Conservation (phyloP, 805 yeast genomes). For the Candida stauntonica region DNA sequence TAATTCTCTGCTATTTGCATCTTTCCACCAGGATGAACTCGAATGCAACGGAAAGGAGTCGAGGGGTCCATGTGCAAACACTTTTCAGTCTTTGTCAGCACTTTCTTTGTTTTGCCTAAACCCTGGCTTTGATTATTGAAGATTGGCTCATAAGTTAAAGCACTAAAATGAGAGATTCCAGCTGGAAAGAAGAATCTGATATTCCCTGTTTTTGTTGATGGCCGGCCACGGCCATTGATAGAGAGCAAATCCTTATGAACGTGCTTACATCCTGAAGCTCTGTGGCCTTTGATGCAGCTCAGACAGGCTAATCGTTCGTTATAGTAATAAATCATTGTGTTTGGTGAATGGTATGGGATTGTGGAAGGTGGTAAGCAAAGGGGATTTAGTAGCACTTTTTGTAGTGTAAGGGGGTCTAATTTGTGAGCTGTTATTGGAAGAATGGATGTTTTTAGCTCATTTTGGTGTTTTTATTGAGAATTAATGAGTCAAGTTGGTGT, state of each 20-base stretch:
- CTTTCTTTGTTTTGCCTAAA: neutral
- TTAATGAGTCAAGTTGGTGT: too few relatives aligned
- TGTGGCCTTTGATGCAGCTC: constrained; percentile 88
- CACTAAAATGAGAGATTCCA: constrained; percentile 8
- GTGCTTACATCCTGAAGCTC: constrained; percentile 85
- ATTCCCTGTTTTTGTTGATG: constrained; percentile 38
- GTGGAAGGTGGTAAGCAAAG: too few relatives aligned
- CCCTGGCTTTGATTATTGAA: neutral
- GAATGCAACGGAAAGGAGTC: constrained; percentile 2
- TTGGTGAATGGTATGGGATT: too few relatives aligned
- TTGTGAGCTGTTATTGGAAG: too few relatives aligned
- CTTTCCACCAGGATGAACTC: neutral
- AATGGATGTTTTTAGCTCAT: too few relatives aligned
- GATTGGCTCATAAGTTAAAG: constrained; percentile 11
- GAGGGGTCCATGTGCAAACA: constrained; percentile 18
- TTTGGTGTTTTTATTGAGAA: too few relatives aligned
- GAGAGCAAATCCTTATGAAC: constrained; percentile 74
- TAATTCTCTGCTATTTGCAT: neutral
- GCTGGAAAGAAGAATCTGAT: constrained; percentile 16
- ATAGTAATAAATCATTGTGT: constrained; percentile 67
- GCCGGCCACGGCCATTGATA: constrained; percentile 89
- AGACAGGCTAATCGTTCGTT: constrained; percentile 80
- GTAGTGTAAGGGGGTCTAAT: too few relatives aligned
- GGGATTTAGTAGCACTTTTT: too few relatives aligned
- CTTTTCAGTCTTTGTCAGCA: constrained; percentile 1